phyloP scores from a whole-genome alignment of 352 stramenopile species.

The Achlya hypogyna region DNA sequence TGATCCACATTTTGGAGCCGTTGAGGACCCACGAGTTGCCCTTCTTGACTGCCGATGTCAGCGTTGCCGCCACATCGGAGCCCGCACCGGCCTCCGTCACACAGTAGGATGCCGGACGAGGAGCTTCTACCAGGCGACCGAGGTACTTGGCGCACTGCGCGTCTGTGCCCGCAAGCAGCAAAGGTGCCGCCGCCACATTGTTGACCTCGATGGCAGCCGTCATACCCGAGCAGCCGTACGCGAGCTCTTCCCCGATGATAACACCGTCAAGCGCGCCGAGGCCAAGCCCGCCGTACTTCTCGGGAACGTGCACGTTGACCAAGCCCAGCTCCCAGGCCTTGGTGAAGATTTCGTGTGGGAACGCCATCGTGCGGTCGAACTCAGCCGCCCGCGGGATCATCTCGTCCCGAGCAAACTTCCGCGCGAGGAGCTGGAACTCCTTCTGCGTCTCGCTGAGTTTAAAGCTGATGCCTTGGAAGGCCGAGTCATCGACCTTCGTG shows the following conservation, averaged over 20 bases:
- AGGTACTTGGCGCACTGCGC: conserved; percentile 83
- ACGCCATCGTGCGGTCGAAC: conserved; percentile 77
- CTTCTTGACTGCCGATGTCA: conserved; percentile 87
- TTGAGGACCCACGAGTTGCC: conserved; percentile 91
- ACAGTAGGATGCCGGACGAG: conserved; percentile 79
- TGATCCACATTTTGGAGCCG: conserved; percentile 92
- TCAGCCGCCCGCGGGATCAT: conserved; percentile 82
- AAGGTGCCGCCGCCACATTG: conserved; percentile 60
- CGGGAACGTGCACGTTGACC: conserved; percentile 79
- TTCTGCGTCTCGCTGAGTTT: conserved; percentile 82
- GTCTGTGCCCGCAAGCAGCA: conserved; percentile 75
- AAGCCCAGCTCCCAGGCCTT: conserved; percentile 86
- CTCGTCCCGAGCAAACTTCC: conserved; percentile 86
- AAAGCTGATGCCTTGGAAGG: conserved; percentile 24
- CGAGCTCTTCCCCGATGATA: conserved; percentile 83
- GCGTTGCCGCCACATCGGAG: conserved; percentile 81
- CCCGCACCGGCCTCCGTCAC: conserved; percentile 86
- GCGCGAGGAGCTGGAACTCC: conserved; percentile 74
- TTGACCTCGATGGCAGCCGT: conserved; percentile 86
- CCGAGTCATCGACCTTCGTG: neutral
- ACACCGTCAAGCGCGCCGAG: conserved; percentile 70
- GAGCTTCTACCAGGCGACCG: conserved; percentile 68
- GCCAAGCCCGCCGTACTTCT: conserved; percentile 71
- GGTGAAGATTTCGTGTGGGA: conserved; percentile 77
- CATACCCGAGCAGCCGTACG: conserved; percentile 86